These are phyloP conservation scores for Cavenderia fasciculata DNA, from an alignment of 78 protist species.

Conservation along the genomic window DNA sequence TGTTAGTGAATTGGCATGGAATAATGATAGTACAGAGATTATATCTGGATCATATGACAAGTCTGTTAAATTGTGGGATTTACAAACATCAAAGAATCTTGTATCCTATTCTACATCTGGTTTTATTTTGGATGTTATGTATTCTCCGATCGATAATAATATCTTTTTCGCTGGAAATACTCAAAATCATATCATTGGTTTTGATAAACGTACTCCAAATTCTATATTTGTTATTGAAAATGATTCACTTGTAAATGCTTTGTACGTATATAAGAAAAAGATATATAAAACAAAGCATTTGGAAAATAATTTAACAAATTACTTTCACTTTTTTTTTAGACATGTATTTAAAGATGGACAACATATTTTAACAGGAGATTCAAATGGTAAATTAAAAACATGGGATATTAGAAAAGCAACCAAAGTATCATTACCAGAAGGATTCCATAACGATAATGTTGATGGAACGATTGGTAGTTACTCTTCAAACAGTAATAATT, in stretches of 20 bases:
- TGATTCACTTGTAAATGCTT: slow-evolving; percentile 72
- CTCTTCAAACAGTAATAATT: neutral
- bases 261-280: slow-evolving; percentile 49
- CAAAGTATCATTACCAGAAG: slow-evolving; percentile 35
- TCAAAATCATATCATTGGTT: slow-evolving; percentile 44
- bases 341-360: slow-evolving; percentile 67
- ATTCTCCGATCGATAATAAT: slow-evolving; percentile 68
- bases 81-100: neutral
- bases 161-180: slow-evolving; percentile 72
- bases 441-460: slow-evolving; percentile 44
- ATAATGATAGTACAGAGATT: slow-evolving; percentile 50
- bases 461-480: slow-evolving; percentile 39
- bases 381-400: slow-evolving; percentile 41
- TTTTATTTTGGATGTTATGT: slow-evolving; percentile 61
- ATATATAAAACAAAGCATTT: no score
- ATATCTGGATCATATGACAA: slow-evolving; percentile 76
- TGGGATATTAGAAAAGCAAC: slow-evolving; percentile 82
- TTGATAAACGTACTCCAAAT: slow-evolving; percentile 68
- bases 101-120: slow-evolving; percentile 42
- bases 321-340: slow-evolving; percentile 1
- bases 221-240: slow-evolving; percentile 40
- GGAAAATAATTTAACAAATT: neutral
- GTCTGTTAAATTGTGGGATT: slow-evolving; percentile 82
- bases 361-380: slow-evolving; percentile 80
- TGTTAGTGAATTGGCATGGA: slow-evolving; percentile 71